Conservation (phyloP, 2,329 filamentous ascomycete genomes). For the Cadophora malorum region DNA sequence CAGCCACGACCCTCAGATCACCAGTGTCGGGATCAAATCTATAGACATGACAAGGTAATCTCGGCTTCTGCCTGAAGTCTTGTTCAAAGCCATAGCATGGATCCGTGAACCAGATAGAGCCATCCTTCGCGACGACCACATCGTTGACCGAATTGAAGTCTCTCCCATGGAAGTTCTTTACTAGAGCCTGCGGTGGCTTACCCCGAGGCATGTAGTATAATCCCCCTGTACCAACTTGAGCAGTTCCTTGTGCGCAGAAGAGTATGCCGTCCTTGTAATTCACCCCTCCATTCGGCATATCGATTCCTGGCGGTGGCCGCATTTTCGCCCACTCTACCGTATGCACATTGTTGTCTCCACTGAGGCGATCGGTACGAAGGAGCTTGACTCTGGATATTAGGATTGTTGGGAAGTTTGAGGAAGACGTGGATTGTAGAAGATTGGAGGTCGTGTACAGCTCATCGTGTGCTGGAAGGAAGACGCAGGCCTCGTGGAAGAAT, state of each 20-base stretch:
- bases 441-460: slow-evolving; percentile 56
- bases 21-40: slow-evolving; percentile 51
- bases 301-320: slow-evolving; percentile 49
- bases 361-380: slow-evolving; percentile 36
- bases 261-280: slow-evolving; percentile 52
- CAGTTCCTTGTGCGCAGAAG: slow-evolving; percentile 51
- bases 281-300: slow-evolving; percentile 52
- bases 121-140: slow-evolving; percentile 50
- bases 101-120: slow-evolving; percentile 58
- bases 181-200: slow-evolving; percentile 42
- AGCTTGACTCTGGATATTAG: slow-evolving; percentile 54
- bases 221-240: slow-evolving; percentile 36
- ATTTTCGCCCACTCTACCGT: slow-evolving; percentile 45
- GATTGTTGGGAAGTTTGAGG: slow-evolving; percentile 50
- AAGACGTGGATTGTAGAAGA: slow-evolving; percentile 48
- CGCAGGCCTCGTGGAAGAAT: slow-evolving; percentile 55
- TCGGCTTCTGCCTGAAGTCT: slow-evolving; percentile 52
- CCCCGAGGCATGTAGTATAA: slow-evolving; percentile 42
- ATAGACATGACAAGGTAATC: slow-evolving; percentile 56
- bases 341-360: slow-evolving; percentile 40
- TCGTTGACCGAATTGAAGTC: slow-evolving; percentile 57
- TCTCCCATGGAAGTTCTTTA: slow-evolving; percentile 52
- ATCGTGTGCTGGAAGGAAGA: slow-evolving; percentile 48
- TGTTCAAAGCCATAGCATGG: slow-evolving; percentile 52
- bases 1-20: slow-evolving; percentile 54